Conservation (phyloP, 139 green algal species). For the Volvox reticuliferus region DNA sequence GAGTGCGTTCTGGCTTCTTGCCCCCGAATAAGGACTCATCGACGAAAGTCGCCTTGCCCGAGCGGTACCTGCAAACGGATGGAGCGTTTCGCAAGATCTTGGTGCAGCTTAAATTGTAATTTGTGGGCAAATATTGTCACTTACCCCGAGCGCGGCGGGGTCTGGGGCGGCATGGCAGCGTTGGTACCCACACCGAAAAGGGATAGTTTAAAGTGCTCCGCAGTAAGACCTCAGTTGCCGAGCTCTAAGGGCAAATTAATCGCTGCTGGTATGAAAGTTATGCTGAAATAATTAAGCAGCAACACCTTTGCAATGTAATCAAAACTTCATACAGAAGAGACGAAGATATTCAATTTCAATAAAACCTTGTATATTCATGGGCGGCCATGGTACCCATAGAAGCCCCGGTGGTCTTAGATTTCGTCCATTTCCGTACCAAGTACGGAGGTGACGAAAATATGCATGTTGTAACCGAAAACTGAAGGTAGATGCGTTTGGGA, state of each 20-base stretch:
- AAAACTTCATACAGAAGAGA: no score
- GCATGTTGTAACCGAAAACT: no score
- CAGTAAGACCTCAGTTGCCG: background rate
- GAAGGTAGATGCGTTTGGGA: no score
- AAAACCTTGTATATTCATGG: no score
- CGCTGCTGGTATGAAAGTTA: no score
- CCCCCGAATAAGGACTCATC: constrained; percentile 60
- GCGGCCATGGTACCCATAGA: background rate
- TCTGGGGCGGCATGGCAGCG: constrained; percentile 40
- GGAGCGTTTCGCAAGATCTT: background rate
- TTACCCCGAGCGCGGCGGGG: constrained; percentile 31
- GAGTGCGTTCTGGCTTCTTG: constrained; percentile 27
- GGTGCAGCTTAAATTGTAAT: background rate
- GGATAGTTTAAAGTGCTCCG: background rate
- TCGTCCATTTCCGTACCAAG: background rate
- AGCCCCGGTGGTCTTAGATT: constrained; percentile 31
- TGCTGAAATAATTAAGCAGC: no score
- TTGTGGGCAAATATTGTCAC: background rate
- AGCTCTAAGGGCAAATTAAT: no score
- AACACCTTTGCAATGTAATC: no score
- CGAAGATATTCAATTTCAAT: no score
- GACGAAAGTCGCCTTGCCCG: constrained; percentile 53
- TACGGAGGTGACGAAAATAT: no score
- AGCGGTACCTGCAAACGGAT: constrained; percentile 27
- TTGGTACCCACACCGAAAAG: background rate